Evolutionary conservation across 331 rosid species (phyloP), one percentile per base, ranked within the genome.

Genomic region (Erythrophleum ivorense): DNA sequence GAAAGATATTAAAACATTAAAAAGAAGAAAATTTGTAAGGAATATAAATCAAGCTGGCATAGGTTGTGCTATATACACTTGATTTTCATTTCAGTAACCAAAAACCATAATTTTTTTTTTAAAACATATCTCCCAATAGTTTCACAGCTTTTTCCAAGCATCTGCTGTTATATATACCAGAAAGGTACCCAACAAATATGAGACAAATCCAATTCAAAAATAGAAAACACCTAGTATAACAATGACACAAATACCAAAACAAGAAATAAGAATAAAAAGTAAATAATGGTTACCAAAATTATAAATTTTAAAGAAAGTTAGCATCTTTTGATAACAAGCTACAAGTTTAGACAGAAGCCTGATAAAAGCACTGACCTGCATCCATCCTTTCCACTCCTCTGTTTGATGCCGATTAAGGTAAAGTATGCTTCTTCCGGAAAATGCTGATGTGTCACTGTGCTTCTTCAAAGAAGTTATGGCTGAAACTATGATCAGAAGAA

Each of bases 371-470:
- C 94, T 86, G 78, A 90, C 99, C 98, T 94, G 98, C 99, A 96
- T 96, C 97, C 97, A 96, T 77, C 99, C 99, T 82, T 89, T 96
- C 99, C 99, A 96, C 77, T 96, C 99, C 82, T 96, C 98, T 53
- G 99, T 96, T 83, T 96, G 98, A 86, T 96, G 98, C 75, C 99
- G 90, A 86, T 94, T 96, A 64, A 96, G 97, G 86, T 94, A 96
- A 66, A 92, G 97, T 82, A 94, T 81, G 82, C 85, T 87, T 86
- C 90, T 94, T 75, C 88, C 98, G 67, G 98, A 87, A 81, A 92
- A 92, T 62, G 97, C 78, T 43, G 99, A 90, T 77, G 89, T 53
- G 53, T 96, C 98, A 24, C 65, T 80, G 82, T 94, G 99, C 76
- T 91, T 96, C 93, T 94, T 96, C 86, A 96, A 88, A 78, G 99